Conservation (phyloP, 176 grass and related monocot genomes). For the Eragrostis nindensis region DNA sequence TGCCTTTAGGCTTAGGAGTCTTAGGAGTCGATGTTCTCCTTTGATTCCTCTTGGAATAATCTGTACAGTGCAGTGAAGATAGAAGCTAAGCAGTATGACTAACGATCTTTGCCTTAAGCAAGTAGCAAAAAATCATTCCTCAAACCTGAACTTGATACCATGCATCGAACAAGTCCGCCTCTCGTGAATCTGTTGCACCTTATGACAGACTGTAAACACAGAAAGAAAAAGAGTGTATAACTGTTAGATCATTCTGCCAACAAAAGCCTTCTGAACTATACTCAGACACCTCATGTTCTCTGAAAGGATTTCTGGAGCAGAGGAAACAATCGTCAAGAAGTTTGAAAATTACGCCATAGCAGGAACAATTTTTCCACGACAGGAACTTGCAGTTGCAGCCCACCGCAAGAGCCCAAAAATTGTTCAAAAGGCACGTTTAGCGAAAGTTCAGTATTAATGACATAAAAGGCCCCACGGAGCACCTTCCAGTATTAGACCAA, state of each 20-base stretch:
- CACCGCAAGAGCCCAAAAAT: background rate
- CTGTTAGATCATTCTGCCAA: background rate
- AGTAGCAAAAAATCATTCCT: conserved; percentile 18
- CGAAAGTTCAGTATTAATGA: background rate
- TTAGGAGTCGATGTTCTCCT: conserved; percentile 51
- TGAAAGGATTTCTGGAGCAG: background rate
- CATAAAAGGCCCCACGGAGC: background rate
- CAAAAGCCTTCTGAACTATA: conserved; percentile 7
- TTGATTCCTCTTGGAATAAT: conserved; percentile 61
- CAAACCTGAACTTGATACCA: conserved; percentile 73
- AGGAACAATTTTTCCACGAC: background rate
- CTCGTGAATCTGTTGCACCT: conserved; percentile 52
- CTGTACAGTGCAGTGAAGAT: conserved; percentile 47
- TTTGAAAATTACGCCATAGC: background rate
- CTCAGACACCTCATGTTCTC: background rate
- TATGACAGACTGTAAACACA: conserved; percentile 33
- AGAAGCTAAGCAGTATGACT: conserved; percentile 22
- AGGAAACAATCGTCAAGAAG: background rate
- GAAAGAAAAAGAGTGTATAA: background rate
- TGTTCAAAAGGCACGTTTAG: background rate
- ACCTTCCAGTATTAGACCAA: background rate
- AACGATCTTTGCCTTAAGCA: conserved; percentile 5
- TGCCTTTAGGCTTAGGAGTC: conserved; percentile 58
- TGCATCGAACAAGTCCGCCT: conserved; percentile 49
- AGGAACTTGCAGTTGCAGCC: background rate